These are phyloP conservation scores for Thermothielavioides terrestris DNA, from an alignment of 495 filamentous ascomycete genomes.

Conservation along the genomic window DNA sequence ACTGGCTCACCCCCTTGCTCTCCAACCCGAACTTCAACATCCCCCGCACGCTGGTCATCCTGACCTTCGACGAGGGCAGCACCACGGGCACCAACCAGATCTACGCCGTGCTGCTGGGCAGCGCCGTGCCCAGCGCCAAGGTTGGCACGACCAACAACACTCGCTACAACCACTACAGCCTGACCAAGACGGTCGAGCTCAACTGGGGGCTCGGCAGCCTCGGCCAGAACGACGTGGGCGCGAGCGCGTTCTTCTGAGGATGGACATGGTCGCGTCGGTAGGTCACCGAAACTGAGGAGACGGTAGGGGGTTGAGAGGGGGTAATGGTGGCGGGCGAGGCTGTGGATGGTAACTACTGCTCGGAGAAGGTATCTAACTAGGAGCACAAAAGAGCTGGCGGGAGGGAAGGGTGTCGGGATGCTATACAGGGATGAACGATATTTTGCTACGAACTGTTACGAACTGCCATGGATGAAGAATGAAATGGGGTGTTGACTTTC, in stretches of 20 bases:
- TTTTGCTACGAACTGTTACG: too few relatives aligned
- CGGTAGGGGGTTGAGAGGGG: too few relatives aligned
- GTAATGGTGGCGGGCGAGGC: too few relatives aligned
- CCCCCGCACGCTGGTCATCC: conserved; percentile 57
- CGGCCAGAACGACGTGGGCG: conserved; percentile 21
- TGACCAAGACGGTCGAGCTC: conserved; percentile 54
- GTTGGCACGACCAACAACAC: conserved; percentile 54
- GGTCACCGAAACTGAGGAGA: too few relatives aligned
- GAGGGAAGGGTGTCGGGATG: too few relatives aligned
- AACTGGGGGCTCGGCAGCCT: conserved; percentile 48
- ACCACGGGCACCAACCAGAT: conserved; percentile 48
- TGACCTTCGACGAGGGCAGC: conserved; percentile 64
- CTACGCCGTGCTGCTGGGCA: conserved; percentile 56
- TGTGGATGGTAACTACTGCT: too few relatives aligned
- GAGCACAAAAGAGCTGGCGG: too few relatives aligned
- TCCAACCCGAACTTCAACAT: conserved; percentile 53
- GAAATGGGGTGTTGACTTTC: too few relatives aligned
- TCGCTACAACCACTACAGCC: conserved; percentile 65
- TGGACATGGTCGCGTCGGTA: too few relatives aligned
- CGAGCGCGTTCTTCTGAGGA: conserved; percentile 19
- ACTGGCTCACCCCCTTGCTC: conserved; percentile 55
- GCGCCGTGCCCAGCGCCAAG: conserved; percentile 50
- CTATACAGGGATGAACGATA: too few relatives aligned
- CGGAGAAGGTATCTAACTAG: too few relatives aligned
- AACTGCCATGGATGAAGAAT: too few relatives aligned